These are phyloP conservation scores for Asclepias syriaca DNA, from an alignment of 257 asterid species.

Conservation along the genomic window DNA sequence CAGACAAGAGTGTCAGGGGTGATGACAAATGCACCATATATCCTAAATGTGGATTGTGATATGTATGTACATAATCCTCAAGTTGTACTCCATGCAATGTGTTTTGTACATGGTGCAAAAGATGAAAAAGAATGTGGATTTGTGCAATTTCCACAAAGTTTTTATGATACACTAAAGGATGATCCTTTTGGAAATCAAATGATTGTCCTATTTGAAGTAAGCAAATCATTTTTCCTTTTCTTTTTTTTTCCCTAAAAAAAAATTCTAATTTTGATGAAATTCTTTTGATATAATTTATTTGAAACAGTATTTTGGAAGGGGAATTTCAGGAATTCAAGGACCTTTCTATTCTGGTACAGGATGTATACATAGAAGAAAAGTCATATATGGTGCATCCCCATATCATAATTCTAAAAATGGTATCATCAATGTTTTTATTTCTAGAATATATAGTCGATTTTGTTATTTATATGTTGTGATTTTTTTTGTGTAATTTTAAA, in stretches of 20 bases:
- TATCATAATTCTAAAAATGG: slow-evolving; percentile 14
- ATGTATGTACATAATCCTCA: slow-evolving; percentile 34
- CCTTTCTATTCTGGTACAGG: slow-evolving; percentile 35
- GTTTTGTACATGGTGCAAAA: slow-evolving; percentile 26
- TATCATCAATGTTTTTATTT: background rate
- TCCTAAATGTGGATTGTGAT: slow-evolving; percentile 41
- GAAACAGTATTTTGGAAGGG: slow-evolving; percentile 22
- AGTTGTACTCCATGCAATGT: slow-evolving; percentile 35
- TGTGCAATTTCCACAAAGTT: slow-evolving; percentile 35
- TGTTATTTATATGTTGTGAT: no score
- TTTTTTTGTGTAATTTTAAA: background rate
- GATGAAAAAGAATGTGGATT: slow-evolving; percentile 25
- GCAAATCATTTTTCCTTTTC: background rate
- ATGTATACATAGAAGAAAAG: slow-evolving; percentile 34
- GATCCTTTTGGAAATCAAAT: slow-evolving; percentile 40
- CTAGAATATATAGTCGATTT: no score
- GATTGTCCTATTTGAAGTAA: slow-evolving; percentile 10
- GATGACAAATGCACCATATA: slow-evolving; percentile 39
- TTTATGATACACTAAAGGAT: slow-evolving; percentile 30
- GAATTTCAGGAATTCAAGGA: slow-evolving; percentile 35
- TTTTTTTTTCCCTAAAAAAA: background rate
- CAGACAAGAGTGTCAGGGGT: slow-evolving; percentile 39
- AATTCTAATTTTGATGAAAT: background rate
- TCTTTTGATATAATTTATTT: background rate
- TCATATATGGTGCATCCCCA: slow-evolving; percentile 30